Conservation (phyloP, 1,284 basidiomycete genomes). For the Retiboletus flavoniger region DNA sequence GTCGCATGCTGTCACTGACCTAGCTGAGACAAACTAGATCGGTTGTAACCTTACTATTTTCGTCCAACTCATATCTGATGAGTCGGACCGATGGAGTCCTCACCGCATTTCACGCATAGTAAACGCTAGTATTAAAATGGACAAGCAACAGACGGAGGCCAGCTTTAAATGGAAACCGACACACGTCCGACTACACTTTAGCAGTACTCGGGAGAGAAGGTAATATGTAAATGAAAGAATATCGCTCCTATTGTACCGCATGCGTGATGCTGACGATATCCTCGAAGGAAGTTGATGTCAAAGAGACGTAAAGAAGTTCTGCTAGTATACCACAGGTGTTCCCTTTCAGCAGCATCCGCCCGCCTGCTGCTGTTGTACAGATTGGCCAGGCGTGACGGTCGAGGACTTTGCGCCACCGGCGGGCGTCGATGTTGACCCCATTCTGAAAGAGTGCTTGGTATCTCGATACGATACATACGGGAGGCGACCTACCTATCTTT, state of each 20-base stretch:
- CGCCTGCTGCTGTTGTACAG: conserved; percentile 51
- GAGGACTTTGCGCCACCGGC: conserved; percentile 69
- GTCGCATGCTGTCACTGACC: not conserved
- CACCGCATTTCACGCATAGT: not conserved
- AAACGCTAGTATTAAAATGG: conserved; percentile 29
- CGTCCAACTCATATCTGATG: not conserved
- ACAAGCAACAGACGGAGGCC: conserved; percentile 31
- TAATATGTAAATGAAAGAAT: conserved; percentile 36
- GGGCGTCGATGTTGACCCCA: conserved; percentile 74
- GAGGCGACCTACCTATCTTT: conserved; percentile 77
- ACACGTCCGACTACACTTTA: conserved; percentile 27
- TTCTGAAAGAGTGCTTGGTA: conserved; percentile 43
- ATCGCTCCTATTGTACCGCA: conserved; percentile 34
- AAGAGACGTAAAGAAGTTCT: conserved; percentile 14
- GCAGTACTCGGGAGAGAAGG: conserved; percentile 29
- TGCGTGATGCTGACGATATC: conserved; percentile 31
- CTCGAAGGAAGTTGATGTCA: conserved; percentile 19
- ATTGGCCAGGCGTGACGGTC: conserved; percentile 51
- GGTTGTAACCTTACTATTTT: not conserved
- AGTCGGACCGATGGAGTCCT: not conserved
- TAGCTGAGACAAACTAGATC: not conserved
- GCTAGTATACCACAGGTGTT: conserved; percentile 18
- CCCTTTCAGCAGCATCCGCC: conserved; percentile 54
- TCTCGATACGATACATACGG: not conserved
- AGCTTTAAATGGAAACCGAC: conserved; percentile 30